phyloP scores from a whole-genome alignment of 2,329 filamentous ascomycete genomes.

The Penicillium sclerotigenum region DNA sequence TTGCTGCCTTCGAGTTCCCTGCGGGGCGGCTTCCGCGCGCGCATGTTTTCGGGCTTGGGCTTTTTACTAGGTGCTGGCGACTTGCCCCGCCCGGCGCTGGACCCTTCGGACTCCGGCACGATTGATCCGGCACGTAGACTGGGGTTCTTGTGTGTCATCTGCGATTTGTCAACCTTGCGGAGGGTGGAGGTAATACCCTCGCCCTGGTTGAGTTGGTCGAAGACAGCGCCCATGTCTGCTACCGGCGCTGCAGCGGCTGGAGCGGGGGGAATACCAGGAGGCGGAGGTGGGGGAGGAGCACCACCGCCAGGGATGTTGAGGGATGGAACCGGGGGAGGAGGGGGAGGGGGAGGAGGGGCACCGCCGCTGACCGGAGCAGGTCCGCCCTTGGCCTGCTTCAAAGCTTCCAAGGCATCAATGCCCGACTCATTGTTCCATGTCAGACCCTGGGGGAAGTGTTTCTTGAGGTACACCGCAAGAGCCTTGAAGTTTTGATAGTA shows the following conservation, averaged over 20 bases:
- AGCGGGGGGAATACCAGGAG: constrained; percentile 59
- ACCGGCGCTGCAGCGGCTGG: constrained; percentile 47
- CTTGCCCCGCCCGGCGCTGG: constrained; percentile 57
- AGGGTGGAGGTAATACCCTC: constrained; percentile 82
- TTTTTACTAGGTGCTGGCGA: constrained; percentile 86
- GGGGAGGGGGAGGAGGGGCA: constrained; percentile 48
- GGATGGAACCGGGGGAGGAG: constrained; percentile 48
- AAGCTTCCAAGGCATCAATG: constrained; percentile 66
- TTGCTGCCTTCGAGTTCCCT: constrained; percentile 85
- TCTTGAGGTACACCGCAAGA: constrained; percentile 77
- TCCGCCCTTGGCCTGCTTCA: constrained; percentile 56
- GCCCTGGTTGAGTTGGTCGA: constrained; percentile 86
- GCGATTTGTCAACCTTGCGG: constrained; percentile 86
- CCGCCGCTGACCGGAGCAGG: constrained; percentile 36
- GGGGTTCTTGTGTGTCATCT: constrained; percentile 99
- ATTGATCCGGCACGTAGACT: constrained; percentile 70
- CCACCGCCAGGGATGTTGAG: constrained; percentile 53
- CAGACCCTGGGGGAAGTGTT: constrained; percentile 74
- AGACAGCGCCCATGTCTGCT: constrained; percentile 78
- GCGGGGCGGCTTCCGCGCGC: constrained; percentile 73
- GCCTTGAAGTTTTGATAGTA: constrained; percentile 89
- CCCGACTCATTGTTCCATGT: constrained; percentile 80
- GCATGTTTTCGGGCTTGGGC: constrained; percentile 81
- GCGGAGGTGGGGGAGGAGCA: constrained; percentile 65
- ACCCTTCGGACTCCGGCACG: constrained; percentile 55